Conservation (phyloP, 2,329 filamentous ascomycete species). For the Verticillium dahliae region DNA sequence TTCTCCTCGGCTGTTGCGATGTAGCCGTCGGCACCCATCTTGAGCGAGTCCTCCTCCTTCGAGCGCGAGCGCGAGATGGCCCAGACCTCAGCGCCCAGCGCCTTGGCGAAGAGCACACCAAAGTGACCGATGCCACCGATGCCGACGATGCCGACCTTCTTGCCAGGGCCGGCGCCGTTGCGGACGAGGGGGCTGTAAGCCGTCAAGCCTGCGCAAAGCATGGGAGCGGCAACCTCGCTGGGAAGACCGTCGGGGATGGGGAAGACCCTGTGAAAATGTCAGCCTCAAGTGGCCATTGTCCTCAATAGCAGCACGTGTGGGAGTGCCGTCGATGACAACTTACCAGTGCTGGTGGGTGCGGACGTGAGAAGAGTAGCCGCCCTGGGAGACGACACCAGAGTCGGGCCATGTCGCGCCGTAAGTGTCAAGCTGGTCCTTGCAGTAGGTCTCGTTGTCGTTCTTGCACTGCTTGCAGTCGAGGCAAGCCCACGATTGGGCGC, state of each 20-base stretch:
- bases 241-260: conserved; percentile 70
- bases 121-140: conserved; percentile 69
- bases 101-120: conserved; percentile 63
- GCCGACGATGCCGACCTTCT: conserved; percentile 71
- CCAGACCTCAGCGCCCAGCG: conserved; percentile 56
- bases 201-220: conserved; percentile 81
- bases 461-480: conserved; percentile 31
- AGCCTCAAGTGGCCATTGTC: background rate
- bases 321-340: conserved; percentile 4
- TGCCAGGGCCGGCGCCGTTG: conserved; percentile 68
- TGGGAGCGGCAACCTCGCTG: conserved; percentile 61
- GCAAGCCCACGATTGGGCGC: conserved; percentile 47
- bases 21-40: conserved; percentile 56
- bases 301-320: background rate
- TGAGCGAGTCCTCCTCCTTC: conserved; percentile 52
- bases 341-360: conserved; percentile 70
- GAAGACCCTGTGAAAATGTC: conserved; percentile 27
- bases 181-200: conserved; percentile 72
- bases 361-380: conserved; percentile 46
- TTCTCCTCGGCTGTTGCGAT: conserved; percentile 49
- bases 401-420: conserved; percentile 46
- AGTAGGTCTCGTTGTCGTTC: conserved; percentile 33
- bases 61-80: conserved; percentile 53
- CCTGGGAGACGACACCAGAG: conserved; percentile 49
- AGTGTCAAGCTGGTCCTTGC: conserved; percentile 31